Evolutionary conservation across 495 filamentous ascomycete species (phyloP).

Genomic region (Tetracladium marchalianum): DNA sequence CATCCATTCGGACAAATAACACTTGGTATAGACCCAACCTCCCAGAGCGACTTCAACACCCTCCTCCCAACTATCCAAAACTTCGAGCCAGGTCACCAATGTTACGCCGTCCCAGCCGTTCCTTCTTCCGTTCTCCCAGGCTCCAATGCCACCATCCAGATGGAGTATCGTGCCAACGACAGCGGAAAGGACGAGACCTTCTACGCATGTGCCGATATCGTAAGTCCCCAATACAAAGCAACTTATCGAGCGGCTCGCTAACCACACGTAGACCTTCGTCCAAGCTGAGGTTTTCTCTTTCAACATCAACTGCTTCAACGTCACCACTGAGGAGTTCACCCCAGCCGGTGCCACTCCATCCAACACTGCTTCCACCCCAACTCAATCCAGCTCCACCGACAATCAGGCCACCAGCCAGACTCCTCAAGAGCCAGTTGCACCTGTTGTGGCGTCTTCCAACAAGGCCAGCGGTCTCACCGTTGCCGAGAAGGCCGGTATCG

Average conservation of each 20-base stretch:
- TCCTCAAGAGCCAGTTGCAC: constrained; percentile 1
- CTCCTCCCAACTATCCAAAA: constrained; percentile 27
- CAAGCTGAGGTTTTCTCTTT: constrained; percentile 26
- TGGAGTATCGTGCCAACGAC: constrained; percentile 37
- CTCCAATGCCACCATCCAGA: constrained; percentile 40
- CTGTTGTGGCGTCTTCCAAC: constrained; percentile 1
- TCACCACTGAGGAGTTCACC: constrained; percentile 28
- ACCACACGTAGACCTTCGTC: constrained; percentile 26
- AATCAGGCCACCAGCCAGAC: constrained; percentile 2
- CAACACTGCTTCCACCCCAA: constrained; percentile 7
- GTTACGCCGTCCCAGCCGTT: constrained; percentile 35
- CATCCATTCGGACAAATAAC: background rate
- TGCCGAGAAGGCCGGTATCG: constrained; percentile 37
- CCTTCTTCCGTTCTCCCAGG: constrained; percentile 27
- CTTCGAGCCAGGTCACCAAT: constrained; percentile 36
- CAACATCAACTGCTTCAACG: constrained; percentile 40
- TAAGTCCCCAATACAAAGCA: background rate
- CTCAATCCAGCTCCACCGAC: background rate
- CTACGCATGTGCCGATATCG: constrained; percentile 41
- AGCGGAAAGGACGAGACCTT: constrained; percentile 35
- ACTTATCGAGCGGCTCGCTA: background rate
- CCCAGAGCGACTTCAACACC: constrained; percentile 32
- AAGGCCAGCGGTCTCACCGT: constrained; percentile 25
- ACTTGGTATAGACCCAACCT: constrained; percentile 22
- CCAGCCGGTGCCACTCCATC: constrained; percentile 10